These are phyloP conservation scores for Jaapia argillacea DNA, from an alignment of 768 basidiomycete species.

Conservation along the genomic window DNA sequence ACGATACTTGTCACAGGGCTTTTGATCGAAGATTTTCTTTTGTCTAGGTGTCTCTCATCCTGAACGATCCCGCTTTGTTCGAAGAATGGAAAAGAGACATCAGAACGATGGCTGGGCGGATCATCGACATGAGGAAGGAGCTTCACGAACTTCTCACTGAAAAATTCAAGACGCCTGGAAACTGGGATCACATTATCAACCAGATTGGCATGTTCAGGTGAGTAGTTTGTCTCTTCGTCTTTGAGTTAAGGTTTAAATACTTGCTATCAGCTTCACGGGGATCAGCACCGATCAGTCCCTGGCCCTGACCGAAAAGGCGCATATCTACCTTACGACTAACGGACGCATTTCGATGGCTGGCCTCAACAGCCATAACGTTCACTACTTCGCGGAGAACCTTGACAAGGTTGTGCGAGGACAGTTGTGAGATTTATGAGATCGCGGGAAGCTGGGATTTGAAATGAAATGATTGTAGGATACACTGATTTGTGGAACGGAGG, in stretches of 20 bases:
- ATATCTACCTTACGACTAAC: constrained; percentile 80
- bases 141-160: constrained; percentile 65
- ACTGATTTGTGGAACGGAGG: no score
- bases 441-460: no score
- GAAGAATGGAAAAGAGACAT: constrained; percentile 89
- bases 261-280: constrained; percentile 64
- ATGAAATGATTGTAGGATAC: not conserved
- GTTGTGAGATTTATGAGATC: constrained; percentile 19
- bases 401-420: constrained; percentile 55
- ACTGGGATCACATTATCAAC: constrained; percentile 90
- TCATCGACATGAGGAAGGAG: constrained; percentile 84
- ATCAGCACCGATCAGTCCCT: constrained; percentile 57
- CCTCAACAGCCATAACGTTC: constrained; percentile 70
- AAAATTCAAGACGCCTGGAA: constrained; percentile 79
- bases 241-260: constrained; percentile 6
- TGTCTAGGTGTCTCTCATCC: constrained; percentile 62
- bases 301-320: constrained; percentile 57
- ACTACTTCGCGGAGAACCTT: constrained; percentile 61
- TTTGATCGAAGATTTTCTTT: constrained; percentile 4
- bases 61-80: constrained; percentile 67
- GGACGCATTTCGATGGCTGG: constrained; percentile 95
- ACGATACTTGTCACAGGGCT: not conserved
- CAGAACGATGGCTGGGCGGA: constrained; percentile 84
- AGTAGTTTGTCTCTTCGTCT: constrained; percentile 16
- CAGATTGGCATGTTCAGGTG: constrained; percentile 99